Evolutionary conservation across 2,329 filamentous ascomycete species (phyloP), one percentile per base, ranked within the genome.

Genomic region (Fusarium brachygibbosum): DNA sequence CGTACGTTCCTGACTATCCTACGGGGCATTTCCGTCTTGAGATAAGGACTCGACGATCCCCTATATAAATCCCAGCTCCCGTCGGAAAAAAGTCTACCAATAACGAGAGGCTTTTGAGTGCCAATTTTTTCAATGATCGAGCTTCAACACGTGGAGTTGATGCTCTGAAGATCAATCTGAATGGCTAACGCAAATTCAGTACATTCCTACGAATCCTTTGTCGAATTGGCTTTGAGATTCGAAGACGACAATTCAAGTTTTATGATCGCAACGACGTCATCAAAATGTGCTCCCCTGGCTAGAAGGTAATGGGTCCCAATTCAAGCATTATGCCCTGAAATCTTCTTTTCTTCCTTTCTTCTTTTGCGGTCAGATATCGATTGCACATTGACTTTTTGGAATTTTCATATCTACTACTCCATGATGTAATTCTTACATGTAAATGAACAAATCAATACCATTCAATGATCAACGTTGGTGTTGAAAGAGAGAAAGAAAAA

Each of bases 1-100:
- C 31, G 55, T 60, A 62, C 61, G 72, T 74, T 74, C 72, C 72
- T 74, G 72, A 70, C 70, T 75, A 74, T 75, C 38, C 35, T 25
- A 55, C 50, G 56, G 54, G 38, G 57, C 54, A 51, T 50, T 73
- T 45, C 69, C 67, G 38, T 66, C 49, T 74, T 72, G 59, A 74
- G 69, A 74, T 52, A 71, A 46, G 13, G 17, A 49, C 17, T 56
- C 16, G 72, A 68, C 62, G 72, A 74, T 74, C 71, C 31, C 32
- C 38, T 60, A 57, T 58, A 49, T 62, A 50, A 62, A 58, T 66
- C 70, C 68, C 58, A 57, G 70, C 32, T 56, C 44, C 52, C 14
- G 13, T 63, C 70, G 70, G 72, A 23, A 60, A 58, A 69, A 74
- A 57, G 41, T 67, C 64, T 51, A 54, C 72, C 72, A 74, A 74